Conservation (phyloP, 2,329 filamentous ascomycete genomes). For the Pseudocercospora crystallina region DNA sequence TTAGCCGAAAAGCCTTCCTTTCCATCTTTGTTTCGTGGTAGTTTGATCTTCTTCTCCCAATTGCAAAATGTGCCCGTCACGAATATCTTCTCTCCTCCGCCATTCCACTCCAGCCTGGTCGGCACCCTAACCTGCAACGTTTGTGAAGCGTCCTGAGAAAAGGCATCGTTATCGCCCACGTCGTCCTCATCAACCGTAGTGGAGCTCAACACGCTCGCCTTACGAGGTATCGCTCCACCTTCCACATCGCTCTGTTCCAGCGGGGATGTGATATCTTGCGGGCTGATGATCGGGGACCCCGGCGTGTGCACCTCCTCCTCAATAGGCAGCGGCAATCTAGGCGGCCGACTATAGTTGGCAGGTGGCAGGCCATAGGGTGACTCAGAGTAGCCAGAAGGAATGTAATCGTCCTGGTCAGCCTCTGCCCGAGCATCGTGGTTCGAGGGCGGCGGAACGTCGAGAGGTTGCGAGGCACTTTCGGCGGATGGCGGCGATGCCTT, state of each 20-base stretch:
- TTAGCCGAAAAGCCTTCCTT: conserved; percentile 65
- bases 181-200: conserved; percentile 71
- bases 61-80: conserved; percentile 97
- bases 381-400: conserved; percentile 25
- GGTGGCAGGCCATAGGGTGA: conserved; percentile 39
- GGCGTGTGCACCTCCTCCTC: conserved; percentile 88
- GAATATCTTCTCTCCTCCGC: conserved; percentile 79
- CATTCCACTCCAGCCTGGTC: conserved; percentile 81
- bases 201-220: conserved; percentile 54
- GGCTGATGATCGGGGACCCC: conserved; percentile 81
- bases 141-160: conserved; percentile 57
- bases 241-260: conserved; percentile 45
- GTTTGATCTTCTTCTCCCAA: conserved; percentile 90
- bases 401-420: conserved; percentile 22
- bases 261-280: conserved; percentile 60
- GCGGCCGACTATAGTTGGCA: conserved; percentile 64
- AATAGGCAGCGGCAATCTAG: conserved; percentile 86
- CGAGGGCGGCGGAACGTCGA: conserved; percentile 37
- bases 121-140: conserved; percentile 77
- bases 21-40: conserved; percentile 67
- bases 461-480: conserved; percentile 39
- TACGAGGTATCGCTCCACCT: conserved; percentile 55
- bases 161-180: conserved; percentile 64
- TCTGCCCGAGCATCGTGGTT: conserved; percentile 20
- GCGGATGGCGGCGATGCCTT: conserved; percentile 11